These are phyloP conservation scores for Candida coquimbonensis DNA, from an alignment of 805 yeast species.

Conservation along the genomic window DNA sequence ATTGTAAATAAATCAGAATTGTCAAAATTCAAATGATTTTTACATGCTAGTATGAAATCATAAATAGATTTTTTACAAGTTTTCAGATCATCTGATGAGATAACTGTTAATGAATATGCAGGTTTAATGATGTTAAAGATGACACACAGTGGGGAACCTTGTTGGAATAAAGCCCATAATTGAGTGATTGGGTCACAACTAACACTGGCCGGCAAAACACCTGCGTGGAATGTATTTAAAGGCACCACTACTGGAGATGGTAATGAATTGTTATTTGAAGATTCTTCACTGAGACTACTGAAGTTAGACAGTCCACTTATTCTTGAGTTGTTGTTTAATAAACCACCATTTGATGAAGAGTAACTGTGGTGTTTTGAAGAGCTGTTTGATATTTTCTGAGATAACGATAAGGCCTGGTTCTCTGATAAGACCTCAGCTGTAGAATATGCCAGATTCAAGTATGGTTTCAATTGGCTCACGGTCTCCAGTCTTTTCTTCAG, in stretches of 20 bases:
- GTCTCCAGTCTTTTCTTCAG: conserved; percentile 48
- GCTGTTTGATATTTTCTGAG: conserved; percentile 26
- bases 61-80: conserved; percentile 85
- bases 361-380: conserved; percentile 10
- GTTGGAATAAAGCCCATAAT: conserved; percentile 79
- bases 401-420: conserved; percentile 53
- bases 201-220: conserved; percentile 65
- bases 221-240: conserved; percentile 60
- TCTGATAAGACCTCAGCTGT: conserved; percentile 66
- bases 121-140: conserved; percentile 68
- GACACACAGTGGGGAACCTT: conserved; percentile 87
- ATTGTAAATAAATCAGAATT: conserved; percentile 86
- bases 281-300: conserved; percentile 28
- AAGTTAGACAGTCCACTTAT: conserved; percentile 28
- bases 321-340: conserved; percentile 21
- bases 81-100: conserved; percentile 73
- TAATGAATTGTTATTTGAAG: conserved; percentile 12
- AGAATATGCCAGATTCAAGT: conserved; percentile 53
- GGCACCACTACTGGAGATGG: conserved; percentile 20
- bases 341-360: conserved; percentile 11
- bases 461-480: conserved; percentile 64
- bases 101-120: conserved; percentile 50
- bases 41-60: conserved; percentile 83
- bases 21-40: conserved; percentile 60
- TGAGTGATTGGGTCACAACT: conserved; percentile 91